Percentiles rank a stretch among this genome's conserved stretches.
These are phyloP conservation scores for Albatrellus ellisii DNA, from an alignment of 768 basidiomycete species.

Conservation along the genomic window DNA sequence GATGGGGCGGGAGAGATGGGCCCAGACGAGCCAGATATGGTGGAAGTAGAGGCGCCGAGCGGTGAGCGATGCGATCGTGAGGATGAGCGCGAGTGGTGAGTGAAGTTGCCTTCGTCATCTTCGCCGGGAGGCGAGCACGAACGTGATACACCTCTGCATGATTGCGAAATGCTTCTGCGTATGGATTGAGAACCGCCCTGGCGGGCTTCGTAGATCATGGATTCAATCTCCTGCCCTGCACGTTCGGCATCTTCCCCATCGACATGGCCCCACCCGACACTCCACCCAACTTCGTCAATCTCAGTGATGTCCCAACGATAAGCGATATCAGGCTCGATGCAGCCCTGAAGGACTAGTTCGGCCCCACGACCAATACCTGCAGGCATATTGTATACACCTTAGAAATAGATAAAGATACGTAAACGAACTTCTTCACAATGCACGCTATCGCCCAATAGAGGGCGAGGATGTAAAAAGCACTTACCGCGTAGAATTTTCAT, in stretches of 20 bases:
- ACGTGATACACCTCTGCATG: conserved; percentile 6
- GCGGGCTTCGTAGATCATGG: conserved; percentile 26
- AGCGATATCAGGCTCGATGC: conserved; percentile 49
- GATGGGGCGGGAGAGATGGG: conserved; percentile 10
- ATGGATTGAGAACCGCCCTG: conserved; percentile 7
- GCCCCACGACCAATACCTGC: conserved; percentile 43
- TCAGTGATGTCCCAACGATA: conserved; percentile 70
- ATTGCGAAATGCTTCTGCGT: conserved; percentile 1
- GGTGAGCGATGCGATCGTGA: not conserved
- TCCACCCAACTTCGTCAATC: conserved; percentile 75
- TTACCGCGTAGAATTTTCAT: conserved; percentile 84
- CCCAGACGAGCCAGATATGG: conserved; percentile 4
- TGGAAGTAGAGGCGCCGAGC: conserved; percentile 1
- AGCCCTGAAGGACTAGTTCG: conserved; percentile 63
- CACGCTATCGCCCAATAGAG: conserved; percentile 11
- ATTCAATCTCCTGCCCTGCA: conserved; percentile 19
- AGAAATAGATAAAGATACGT: conserved; percentile 4
- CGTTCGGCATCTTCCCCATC: conserved; percentile 26
- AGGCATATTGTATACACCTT: conserved; percentile 55
- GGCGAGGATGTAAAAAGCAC: conserved; percentile 17
- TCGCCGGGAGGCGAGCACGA: conserved; percentile 5
- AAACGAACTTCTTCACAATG: too few species aligned
- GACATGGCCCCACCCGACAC: conserved; percentile 56
- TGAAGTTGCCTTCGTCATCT: not conserved
- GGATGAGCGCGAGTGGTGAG: not conserved